Evolutionary conservation across 129 eudicot species (phyloP).

Genomic region (Deinandra increscens): DNA sequence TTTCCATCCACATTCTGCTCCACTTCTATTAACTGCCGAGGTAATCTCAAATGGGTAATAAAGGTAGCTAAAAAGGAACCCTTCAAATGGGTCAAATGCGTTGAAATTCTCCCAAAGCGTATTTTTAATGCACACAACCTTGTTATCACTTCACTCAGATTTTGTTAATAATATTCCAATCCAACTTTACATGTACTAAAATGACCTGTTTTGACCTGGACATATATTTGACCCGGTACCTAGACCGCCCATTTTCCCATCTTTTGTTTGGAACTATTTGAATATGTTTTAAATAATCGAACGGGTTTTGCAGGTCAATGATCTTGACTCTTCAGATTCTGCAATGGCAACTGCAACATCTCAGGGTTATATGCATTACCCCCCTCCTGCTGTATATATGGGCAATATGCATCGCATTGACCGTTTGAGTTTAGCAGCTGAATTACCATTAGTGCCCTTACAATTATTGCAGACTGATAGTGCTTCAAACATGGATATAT

Average conservation of each 20-base stretch:
- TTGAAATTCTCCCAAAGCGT: neutral
- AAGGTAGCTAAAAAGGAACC: neutral
- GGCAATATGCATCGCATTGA: slow-evolving; percentile 43
- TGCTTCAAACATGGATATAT: slow-evolving; percentile 37
- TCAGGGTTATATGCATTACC: slow-evolving; percentile 42
- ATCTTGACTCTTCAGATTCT: slow-evolving; percentile 56
- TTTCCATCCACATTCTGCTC: slow-evolving; percentile 75
- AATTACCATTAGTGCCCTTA: slow-evolving; percentile 51
- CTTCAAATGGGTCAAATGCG: neutral
- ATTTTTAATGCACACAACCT: neutral
- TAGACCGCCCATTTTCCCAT: neutral
- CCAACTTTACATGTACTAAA: neutral
- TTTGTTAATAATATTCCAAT: neutral
- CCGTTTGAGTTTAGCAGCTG: slow-evolving; percentile 47
- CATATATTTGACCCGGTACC: neutral
- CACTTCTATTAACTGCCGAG: slow-evolving; percentile 67
- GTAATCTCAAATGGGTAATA: slow-evolving; percentile 21
- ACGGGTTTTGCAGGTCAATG: slow-evolving; percentile 50
- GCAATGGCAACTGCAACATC: slow-evolving; percentile 50
- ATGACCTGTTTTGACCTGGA: slow-evolving; percentile 5
- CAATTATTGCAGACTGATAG: slow-evolving; percentile 17
- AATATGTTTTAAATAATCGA: slow-evolving; percentile 20
- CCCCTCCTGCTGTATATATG: slow-evolving; percentile 52
- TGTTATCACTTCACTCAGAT: neutral
- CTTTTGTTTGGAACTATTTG: neutral